phyloP scores from a whole-genome alignment of 768 basidiomycete genomes.

The Auricularia cornea region DNA sequence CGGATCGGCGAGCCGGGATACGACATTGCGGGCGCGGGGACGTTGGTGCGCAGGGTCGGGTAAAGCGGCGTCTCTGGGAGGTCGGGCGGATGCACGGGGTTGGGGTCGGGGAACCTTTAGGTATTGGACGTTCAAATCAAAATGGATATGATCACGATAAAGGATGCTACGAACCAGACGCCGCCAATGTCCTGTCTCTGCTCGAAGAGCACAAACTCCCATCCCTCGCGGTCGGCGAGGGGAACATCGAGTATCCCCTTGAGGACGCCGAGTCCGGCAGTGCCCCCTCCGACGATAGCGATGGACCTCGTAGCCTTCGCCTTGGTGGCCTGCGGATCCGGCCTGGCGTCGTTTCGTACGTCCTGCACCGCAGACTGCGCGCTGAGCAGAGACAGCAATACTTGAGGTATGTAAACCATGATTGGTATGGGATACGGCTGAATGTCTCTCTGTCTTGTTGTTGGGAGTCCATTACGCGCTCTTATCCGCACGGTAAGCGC shows the following conservation, averaged over 20 bases:
- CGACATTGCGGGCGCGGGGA: slow-evolving; percentile 49
- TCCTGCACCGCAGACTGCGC: too few species aligned
- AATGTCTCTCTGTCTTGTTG: too few species aligned
- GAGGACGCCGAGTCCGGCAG: slow-evolving; percentile 45
- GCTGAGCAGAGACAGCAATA: too few species aligned
- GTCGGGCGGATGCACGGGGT: slow-evolving; percentile 30
- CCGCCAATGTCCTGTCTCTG: slow-evolving; percentile 46
- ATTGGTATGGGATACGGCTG: too few species aligned
- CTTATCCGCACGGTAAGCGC: too few species aligned
- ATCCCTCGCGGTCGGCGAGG: slow-evolving; percentile 25
- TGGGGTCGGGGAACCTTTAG: slow-evolving; percentile 29
- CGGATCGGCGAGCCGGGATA: slow-evolving; percentile 47
- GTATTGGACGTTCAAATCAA: neutral
- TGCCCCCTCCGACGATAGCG: slow-evolving; percentile 51
- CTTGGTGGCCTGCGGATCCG: too few species aligned
- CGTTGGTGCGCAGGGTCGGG: slow-evolving; percentile 45
- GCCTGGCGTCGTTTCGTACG: too few species aligned
- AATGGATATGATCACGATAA: too few species aligned
- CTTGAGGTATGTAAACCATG: too few species aligned
- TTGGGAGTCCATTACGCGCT: too few species aligned
- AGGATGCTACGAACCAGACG: slow-evolving; percentile 44
- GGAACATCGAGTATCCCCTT: slow-evolving; percentile 44
- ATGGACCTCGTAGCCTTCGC: slow-evolving; percentile 42
- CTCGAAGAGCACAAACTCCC: slow-evolving; percentile 47
- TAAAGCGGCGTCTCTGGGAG: slow-evolving; percentile 51